Evolutionary conservation across 2,329 filamentous ascomycete species (phyloP).

Genomic region (Ceratocystis harringtonii): DNA sequence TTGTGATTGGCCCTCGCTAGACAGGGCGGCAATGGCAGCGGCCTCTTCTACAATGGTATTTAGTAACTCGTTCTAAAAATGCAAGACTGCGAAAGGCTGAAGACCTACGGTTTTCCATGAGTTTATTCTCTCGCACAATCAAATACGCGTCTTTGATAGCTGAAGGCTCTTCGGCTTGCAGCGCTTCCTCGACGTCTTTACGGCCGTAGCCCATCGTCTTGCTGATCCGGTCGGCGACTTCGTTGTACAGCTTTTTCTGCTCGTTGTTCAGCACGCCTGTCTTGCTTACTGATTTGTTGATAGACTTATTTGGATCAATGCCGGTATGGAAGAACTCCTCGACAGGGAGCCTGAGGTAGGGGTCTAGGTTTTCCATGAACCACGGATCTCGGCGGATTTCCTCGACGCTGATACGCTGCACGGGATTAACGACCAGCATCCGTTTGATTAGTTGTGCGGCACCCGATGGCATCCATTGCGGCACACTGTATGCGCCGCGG

Average conservation of each 20-base stretch:
- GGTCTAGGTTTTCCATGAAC: slow-evolving; percentile 76
- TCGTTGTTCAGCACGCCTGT: slow-evolving; percentile 68
- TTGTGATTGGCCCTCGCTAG: slow-evolving; percentile 1
- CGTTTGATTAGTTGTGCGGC: slow-evolving; percentile 71
- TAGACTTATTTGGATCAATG: slow-evolving; percentile 84
- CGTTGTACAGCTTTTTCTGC: slow-evolving; percentile 80
- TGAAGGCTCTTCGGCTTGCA: slow-evolving; percentile 83
- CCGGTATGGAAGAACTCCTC: slow-evolving; percentile 90
- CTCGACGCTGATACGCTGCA: slow-evolving; percentile 82
- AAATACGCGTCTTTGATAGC: slow-evolving; percentile 98
- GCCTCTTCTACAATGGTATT: slow-evolving; percentile 24
- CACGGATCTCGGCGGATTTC: slow-evolving; percentile 89
- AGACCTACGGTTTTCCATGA: slow-evolving; percentile 86
- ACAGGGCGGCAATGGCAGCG: slow-evolving; percentile 23
- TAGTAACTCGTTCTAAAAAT: slow-evolving; percentile 19
- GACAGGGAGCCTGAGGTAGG: slow-evolving; percentile 72
- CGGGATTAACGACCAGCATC: slow-evolving; percentile 90
- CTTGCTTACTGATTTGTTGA: slow-evolving; percentile 68
- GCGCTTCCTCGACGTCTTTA: slow-evolving; percentile 84
- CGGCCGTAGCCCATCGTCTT: slow-evolving; percentile 97
- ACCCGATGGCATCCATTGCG: slow-evolving; percentile 75
- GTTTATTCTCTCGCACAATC: slow-evolving; percentile 92
- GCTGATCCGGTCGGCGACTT: slow-evolving; percentile 88
- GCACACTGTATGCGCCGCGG: slow-evolving; percentile 82
- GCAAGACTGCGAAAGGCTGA: neutral